These are phyloP conservation scores for Sporisorium exsertum DNA, from an alignment of 1,284 basidiomycete genomes.

Conservation along the genomic window DNA sequence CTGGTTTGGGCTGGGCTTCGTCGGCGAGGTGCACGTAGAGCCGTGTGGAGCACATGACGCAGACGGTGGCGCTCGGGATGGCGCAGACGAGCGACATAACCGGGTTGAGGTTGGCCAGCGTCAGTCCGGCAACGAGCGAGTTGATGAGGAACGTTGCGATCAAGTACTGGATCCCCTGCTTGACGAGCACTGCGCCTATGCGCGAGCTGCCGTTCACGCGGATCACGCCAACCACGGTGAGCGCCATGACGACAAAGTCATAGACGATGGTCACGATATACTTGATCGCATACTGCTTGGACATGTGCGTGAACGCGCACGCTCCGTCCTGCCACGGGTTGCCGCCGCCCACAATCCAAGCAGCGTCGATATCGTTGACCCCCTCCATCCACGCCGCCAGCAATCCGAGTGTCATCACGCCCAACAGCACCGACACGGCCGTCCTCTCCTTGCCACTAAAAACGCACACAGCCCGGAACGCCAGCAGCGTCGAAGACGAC, in stretches of 20 bases:
- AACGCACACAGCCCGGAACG: slow-evolving; percentile 47
- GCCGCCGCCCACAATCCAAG: slow-evolving; percentile 33
- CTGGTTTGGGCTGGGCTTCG: slow-evolving; percentile 42
- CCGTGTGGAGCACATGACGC: slow-evolving; percentile 50
- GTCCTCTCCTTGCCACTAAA: slow-evolving; percentile 31
- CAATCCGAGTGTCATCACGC: slow-evolving; percentile 38
- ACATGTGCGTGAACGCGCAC: slow-evolving; percentile 33
- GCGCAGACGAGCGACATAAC: slow-evolving; percentile 55
- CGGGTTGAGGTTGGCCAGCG: slow-evolving; percentile 50
- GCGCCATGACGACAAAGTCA: slow-evolving; percentile 45
- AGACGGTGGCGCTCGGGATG: slow-evolving; percentile 46
- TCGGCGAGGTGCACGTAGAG: slow-evolving; percentile 54
- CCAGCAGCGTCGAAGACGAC: slow-evolving; percentile 36
- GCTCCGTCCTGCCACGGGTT: slow-evolving; percentile 45
- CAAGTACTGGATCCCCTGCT: slow-evolving; percentile 60
- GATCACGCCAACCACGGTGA: slow-evolving; percentile 54
- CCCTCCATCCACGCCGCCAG: slow-evolving; percentile 57
- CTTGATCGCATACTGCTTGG: slow-evolving; percentile 42
- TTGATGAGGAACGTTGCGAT: slow-evolving; percentile 49
- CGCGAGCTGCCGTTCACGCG: slow-evolving; percentile 47
- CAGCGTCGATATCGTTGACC: slow-evolving; percentile 33
- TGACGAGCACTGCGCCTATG: slow-evolving; percentile 51
- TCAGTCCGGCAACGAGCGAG: slow-evolving; percentile 45
- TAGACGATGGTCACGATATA: slow-evolving; percentile 49
- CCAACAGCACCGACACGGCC: slow-evolving; percentile 29